phyloP scores from a whole-genome alignment of 148 eudicot genomes.

The Talinum fruticosum region DNA sequence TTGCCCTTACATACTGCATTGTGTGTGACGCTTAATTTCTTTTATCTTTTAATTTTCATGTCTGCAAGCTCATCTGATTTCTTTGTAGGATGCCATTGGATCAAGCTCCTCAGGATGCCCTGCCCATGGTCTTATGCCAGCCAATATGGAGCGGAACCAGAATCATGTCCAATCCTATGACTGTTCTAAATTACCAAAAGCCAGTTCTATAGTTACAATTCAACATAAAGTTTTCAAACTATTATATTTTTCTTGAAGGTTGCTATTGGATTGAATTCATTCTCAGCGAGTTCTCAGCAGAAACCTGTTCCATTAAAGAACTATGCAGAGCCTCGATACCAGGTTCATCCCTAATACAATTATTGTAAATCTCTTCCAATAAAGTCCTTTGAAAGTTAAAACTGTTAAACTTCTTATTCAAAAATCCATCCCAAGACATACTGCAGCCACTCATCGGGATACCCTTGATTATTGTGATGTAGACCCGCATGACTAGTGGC shows the following conservation, averaged over 20 bases:
- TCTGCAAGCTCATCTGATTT: slow-evolving; percentile 5
- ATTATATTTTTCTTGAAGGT: slow-evolving; percentile 4
- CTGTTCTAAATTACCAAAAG: neutral
- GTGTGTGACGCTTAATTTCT: neutral
- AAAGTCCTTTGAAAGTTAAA: neutral
- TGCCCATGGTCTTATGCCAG: neutral
- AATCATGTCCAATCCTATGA: slow-evolving; percentile 12
- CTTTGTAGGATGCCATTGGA: slow-evolving; percentile 35
- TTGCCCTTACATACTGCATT: no score
- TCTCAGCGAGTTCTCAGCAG: slow-evolving; percentile 5
- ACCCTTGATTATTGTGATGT: neutral
- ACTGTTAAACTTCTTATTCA: neutral
- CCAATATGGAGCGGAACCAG: neutral
- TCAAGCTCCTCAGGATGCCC: slow-evolving; percentile 34
- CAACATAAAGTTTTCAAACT: neutral
- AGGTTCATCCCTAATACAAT: neutral
- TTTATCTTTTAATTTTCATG: neutral
- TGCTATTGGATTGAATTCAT: slow-evolving; percentile 11
- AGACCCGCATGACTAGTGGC: neutral
- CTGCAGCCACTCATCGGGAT: neutral
- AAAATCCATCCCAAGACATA: neutral
- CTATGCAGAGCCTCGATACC: neutral
- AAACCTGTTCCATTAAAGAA: neutral
- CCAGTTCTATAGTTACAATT: neutral
- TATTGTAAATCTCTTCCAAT: neutral